Base-by-base conservation (phyloP, 345 rosid species). In the Lumnitzera littorea region DNA sequence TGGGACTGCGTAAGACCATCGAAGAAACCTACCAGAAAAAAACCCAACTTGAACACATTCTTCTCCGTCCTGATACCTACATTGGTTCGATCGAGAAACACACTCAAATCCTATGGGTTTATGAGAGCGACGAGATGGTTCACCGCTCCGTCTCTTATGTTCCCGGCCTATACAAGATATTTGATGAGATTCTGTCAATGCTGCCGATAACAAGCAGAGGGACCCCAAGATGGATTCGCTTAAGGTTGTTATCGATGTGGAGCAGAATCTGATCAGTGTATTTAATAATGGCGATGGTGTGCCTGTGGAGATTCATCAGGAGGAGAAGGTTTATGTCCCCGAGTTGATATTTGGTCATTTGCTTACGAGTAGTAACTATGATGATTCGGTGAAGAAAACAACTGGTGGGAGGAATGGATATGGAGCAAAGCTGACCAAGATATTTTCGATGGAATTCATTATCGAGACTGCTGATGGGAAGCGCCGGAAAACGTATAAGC, bases 1-100 rank as follows among this genome's bases (percentile, higher is more conserved):
- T 27, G 31, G 31, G 31, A 27, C 31, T 5, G 31, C 31, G 5
- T 27, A 27, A 86, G 76, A 88, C 95, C 10, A 88, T 95, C 13
- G 97, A 95, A 58, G 86, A 95, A 63, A 83, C 81, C 68, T 95
- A 95, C 84, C 99, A 95, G 86, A 95, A 95, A 82, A 95, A 95
- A 65, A 66, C 86, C n/a, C 99, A 95, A 83, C 84, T 95, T 1
- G 99, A 95, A 73, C 99, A 94, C 76, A 94, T 94, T 70, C 78
- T 94, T 46, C 97, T 91, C 66, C 95, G 99, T 14, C 97, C 99
- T 1, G 99, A 94, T 72, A 91, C 97, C 47, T 94, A 94, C 80
- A 76, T 94, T 66, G 99, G 99, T 24, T 94, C 99, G 13, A 81
- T 91, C 61, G 99, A 94, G 81, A 89, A 91, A 67, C 99, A 91